phyloP scores from a whole-genome alignment of 139 green algal genomes.

The Haematococcus sp. region DNA sequence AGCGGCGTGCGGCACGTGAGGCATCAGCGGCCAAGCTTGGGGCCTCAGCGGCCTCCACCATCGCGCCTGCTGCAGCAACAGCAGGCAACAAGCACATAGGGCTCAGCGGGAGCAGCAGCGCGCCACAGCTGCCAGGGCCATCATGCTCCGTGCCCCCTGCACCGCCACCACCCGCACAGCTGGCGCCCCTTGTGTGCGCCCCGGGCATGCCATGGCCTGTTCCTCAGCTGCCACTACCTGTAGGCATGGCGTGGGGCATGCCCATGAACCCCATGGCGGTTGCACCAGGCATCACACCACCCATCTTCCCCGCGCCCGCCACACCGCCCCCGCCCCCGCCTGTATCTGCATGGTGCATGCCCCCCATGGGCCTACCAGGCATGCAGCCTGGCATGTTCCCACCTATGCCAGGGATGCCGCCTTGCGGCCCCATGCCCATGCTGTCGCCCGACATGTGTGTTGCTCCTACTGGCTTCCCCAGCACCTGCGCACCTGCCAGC shows the following conservation, averaged over 20 bases:
- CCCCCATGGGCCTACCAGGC: not conserved
- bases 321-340: not conserved
- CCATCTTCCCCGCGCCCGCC: constrained; percentile 3
- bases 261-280: constrained; percentile 14
- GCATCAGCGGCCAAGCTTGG: not conserved
- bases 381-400: not conserved
- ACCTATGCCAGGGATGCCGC: not conserved
- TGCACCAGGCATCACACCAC: constrained; percentile 13
- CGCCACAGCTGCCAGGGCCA: no score
- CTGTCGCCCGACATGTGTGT: not conserved
- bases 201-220: not conserved
- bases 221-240: not conserved
- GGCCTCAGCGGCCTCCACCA: not conserved
- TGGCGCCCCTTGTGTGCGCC: not conserved
- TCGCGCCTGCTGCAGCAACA: not conserved
- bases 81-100: not conserved
- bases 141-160: not conserved
- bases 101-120: not conserved
- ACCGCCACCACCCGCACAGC: not conserved
- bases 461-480: not conserved
- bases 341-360: not conserved
- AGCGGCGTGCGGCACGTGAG: not conserved
- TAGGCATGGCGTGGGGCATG: constrained; percentile 26
- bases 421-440: not conserved
- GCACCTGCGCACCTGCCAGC: not conserved